Evolutionary conservation across 257 asterid genomes (phyloP).

Genomic region (Solanum arcanum): DNA sequence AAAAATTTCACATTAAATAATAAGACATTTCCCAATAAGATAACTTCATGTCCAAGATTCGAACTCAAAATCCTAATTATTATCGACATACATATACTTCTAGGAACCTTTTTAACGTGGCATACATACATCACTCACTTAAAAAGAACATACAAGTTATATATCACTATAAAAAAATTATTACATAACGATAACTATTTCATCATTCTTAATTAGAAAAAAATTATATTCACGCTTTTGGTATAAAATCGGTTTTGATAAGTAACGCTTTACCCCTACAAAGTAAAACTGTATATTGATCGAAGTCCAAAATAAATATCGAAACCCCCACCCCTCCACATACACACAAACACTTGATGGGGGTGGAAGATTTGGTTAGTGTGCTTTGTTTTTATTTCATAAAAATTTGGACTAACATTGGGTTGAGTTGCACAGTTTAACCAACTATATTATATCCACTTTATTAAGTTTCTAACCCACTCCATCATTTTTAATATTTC

Average conservation of each 20-base stretch:
- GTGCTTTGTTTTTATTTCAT: background rate
- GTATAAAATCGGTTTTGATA: fast-evolving
- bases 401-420: background rate
- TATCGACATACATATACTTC: background rate
- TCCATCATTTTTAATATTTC: background rate
- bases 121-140: background rate
- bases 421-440: background rate
- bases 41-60: background rate
- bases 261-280: fast-evolving
- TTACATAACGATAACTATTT: background rate
- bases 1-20: fast-evolving
- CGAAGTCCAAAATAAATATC: background rate
- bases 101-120: background rate
- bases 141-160: background rate
- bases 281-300: background rate
- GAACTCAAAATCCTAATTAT: fast-evolving
- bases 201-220: background rate
- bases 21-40: fast-evolving
- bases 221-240: fast-evolving
- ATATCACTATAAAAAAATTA: background rate
- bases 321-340: background rate
- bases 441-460: background rate
- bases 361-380: background rate
- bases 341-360: background rate
- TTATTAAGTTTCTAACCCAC: background rate